Base-by-base conservation (phyloP, 1,284 basidiomycete genomes). In the Trametes sp. region DNA sequence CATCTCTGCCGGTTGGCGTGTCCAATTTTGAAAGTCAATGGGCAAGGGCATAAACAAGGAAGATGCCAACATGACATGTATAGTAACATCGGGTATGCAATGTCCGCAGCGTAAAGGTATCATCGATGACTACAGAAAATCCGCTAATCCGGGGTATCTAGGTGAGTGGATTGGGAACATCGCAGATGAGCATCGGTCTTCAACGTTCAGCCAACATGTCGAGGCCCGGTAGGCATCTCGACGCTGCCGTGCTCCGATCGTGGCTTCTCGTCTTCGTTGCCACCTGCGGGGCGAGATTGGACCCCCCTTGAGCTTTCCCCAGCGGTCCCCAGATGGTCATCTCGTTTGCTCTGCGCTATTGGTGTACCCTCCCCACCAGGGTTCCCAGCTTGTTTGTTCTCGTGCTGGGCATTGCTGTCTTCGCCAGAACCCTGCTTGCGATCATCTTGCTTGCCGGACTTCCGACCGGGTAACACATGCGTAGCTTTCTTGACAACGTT, bases 21-120 rank as follows among this genome's bases (percentile, higher is more conserved):
- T 87, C 86, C 31, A 80, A 83, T 10, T 76, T 93, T 41, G 78
- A 84, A 69, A 84, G 86, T 68, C 73, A 81, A 65, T 94, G 92
- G 87, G 81, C 76, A 52, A 82, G 89, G 70, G 90, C 89, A 58
- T 87, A 54, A 54, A 14, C 21, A 46, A 16, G n/a, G 14, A n/a
- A 41, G n/a, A 41, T 26, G 31, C n/a, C 31, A 33, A 54, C 10
- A 38, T 28, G 26, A 44, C 28, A n/a, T 58, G 59, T 63, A 66
- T 54, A 54, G 29, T 57, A 61, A 26, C 23, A 23, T 21, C 21
- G 26, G 28, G 26, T 41, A 54, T 31, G 42, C 11, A 19, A 42
- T 52, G 16, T 41, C 38, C 13, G 38, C 19, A 19, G n/a, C 16
- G 13, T 19, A 2, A 16, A 19, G 38, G 38, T 41, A 41, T 41